These are phyloP conservation scores for Diaporthe longicolla DNA, from an alignment of 2,329 filamentous ascomycete species.

Conservation along the genomic window DNA sequence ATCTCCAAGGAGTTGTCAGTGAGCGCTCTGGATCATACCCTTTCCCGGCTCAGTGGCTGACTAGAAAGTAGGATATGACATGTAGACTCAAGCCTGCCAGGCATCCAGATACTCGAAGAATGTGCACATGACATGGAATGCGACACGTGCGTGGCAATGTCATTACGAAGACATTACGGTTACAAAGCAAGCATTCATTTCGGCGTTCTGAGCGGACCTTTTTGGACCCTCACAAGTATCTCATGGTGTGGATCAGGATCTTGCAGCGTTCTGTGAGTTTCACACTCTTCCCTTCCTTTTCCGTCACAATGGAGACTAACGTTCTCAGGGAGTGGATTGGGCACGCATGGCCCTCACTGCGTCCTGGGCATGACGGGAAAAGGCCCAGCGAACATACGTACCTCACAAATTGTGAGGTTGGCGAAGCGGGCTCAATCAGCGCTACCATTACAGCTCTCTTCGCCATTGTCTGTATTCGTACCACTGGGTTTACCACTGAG, in stretches of 20 bases:
- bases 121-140: background rate
- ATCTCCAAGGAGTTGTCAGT: slow-evolving; percentile 18
- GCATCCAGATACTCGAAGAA: slow-evolving; percentile 30
- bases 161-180: slow-evolving; percentile 10
- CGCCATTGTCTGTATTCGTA: background rate
- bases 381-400: slow-evolving; percentile 39
- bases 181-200: slow-evolving; percentile 10
- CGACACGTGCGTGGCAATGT: slow-evolving; percentile 16
- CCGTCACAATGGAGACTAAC: slow-evolving; percentile 2
- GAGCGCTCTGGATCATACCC: background rate
- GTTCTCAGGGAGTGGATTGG: background rate
- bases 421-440: background rate
- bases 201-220: slow-evolving; percentile 27
- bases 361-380: slow-evolving; percentile 48
- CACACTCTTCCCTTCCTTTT: background rate
- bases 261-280: slow-evolving; percentile 13
- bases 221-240: slow-evolving; percentile 17
- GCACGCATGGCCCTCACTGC: background rate
- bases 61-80: background rate
- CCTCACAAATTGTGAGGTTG: background rate
- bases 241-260: slow-evolving; percentile 1
- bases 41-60: background rate
- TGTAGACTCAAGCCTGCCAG: slow-evolving; percentile 22
- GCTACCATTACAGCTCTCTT: background rate
- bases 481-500: background rate